Percentiles rank a stretch among this genome's conserved stretches.
These are phyloP conservation scores for Acacia melanoxylon DNA, from an alignment of 306 rosid species.

Conservation along the genomic window DNA sequence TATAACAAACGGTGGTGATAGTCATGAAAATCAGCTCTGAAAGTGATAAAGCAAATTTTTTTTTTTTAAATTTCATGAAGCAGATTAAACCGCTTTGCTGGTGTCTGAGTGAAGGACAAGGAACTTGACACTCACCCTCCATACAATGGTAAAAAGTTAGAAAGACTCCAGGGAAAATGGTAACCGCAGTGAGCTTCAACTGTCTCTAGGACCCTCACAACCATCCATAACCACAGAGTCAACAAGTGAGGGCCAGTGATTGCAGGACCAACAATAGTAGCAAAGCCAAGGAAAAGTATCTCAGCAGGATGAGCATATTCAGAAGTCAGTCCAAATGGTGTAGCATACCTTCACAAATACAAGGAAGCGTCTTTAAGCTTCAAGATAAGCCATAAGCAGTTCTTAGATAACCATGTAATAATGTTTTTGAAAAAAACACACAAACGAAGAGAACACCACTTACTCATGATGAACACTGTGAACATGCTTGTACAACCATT, in stretches of 20 bases:
- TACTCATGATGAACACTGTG: constrained; percentile 89
- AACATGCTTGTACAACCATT: constrained; percentile 85
- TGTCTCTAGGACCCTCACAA: constrained; percentile 73
- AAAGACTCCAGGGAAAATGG: constrained; percentile 85
- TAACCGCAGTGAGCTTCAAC: constrained; percentile 91
- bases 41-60: constrained; percentile 21
- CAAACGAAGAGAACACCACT: constrained; percentile 32
- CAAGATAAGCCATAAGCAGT: constrained; percentile 19
- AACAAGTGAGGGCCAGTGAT: constrained; percentile 81
- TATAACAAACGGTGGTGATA: constrained; percentile 83
- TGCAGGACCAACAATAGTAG: constrained; percentile 86
- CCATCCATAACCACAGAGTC: constrained; percentile 88
- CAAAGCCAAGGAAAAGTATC: constrained; percentile 86
- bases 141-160: constrained; percentile 74
- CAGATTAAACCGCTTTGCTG: not conserved
- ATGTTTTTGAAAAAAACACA: not conserved
- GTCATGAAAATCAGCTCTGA: constrained; percentile 84
- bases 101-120: constrained; percentile 1
- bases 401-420: constrained; percentile 7
- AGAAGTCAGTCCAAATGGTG: constrained; percentile 83
- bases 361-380: not conserved
- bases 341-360: constrained; percentile 62
- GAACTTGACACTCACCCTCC: constrained; percentile 63
- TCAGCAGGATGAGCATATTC: constrained; percentile 92
- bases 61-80: too few species aligned